Conservation (phyloP, 768 basidiomycete species). For the Sporobolomyces pararoseus region DNA sequence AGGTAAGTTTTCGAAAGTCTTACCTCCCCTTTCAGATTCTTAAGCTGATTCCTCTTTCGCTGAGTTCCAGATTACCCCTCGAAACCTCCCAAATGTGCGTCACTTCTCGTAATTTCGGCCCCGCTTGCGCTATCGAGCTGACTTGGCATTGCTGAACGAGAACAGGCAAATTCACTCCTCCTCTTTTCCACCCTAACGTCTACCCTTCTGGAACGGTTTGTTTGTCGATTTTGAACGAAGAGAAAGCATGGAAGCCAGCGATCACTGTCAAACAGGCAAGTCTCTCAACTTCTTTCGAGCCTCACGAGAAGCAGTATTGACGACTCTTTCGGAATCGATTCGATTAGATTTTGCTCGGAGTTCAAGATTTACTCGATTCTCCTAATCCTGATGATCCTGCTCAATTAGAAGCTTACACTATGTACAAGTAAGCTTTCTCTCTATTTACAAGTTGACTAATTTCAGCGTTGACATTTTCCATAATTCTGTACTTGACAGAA, state of each 20-base stretch:
- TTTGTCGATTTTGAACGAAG: slow-evolving; percentile 94
- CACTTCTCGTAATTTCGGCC: background rate
- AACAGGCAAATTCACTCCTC: slow-evolving; percentile 56
- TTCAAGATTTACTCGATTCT: slow-evolving; percentile 90
- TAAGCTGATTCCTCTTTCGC: background rate
- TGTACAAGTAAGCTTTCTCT: slow-evolving; percentile 76
- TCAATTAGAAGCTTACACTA: slow-evolving; percentile 95
- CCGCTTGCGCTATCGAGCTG: background rate
- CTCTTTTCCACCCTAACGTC: slow-evolving; percentile 96
- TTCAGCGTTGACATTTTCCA: too few relatives aligned
- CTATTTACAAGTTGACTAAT: too few relatives aligned
- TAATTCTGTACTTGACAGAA: slow-evolving; percentile 55
- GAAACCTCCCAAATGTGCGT: slow-evolving; percentile 85
- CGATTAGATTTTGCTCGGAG: slow-evolving; percentile 83
- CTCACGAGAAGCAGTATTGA: too few relatives aligned
- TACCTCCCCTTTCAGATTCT: background rate
- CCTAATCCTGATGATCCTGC: slow-evolving; percentile 97
- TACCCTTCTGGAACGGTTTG: slow-evolving; percentile 99
- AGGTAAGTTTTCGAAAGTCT: slow-evolving; percentile 66
- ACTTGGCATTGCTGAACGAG: too few relatives aligned
- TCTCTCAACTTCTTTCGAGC: background rate
- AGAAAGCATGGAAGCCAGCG: slow-evolving; percentile 97
- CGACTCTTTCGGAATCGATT: background rate
- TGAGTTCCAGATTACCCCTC: slow-evolving; percentile 74
- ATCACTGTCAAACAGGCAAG: slow-evolving; percentile 96